A percentile compares a stretch with the other conserved stretches of the same genome.
Conservation (phyloP, 2,329 filamentous ascomycete species). For the Colletotrichum orchidophilum region DNA sequence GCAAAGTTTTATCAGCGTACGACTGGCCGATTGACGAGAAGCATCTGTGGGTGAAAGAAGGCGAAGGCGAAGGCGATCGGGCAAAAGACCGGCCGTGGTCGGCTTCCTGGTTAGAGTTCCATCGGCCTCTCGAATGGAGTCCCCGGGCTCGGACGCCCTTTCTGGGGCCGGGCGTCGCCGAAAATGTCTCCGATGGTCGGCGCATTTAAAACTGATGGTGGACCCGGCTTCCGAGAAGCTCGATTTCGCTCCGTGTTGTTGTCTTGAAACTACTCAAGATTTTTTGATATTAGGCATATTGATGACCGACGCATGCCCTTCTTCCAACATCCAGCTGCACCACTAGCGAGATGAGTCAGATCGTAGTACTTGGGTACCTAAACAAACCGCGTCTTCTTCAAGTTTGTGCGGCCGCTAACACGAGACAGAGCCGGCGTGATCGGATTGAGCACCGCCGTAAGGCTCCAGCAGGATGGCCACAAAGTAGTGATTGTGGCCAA, state of each 20-base stretch:
- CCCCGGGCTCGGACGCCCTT: background rate
- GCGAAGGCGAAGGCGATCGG: background rate
- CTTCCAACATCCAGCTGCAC: background rate
- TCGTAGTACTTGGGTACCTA: conserved; percentile 31
- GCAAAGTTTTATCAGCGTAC: background rate
- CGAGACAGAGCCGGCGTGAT: conserved; percentile 60
- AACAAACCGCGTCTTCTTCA: too few relatives aligned
- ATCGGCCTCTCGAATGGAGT: background rate
- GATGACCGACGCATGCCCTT: background rate
- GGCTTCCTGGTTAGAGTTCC: background rate
- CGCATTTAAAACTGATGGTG: background rate
- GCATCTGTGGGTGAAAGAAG: background rate
- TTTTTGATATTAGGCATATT: background rate
- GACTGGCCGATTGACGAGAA: background rate
- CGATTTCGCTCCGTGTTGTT: background rate
- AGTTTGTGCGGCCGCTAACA: background rate
- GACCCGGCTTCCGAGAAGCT: background rate
- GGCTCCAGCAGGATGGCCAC: conserved; percentile 52
- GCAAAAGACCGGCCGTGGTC: conserved; percentile 4
- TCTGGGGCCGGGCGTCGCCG: conserved; percentile 1
- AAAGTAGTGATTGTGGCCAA: conserved; percentile 54
- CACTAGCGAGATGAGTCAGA: conserved; percentile 6
- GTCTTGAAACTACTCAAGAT: background rate
- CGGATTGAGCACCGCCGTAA: conserved; percentile 59
- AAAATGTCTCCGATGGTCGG: conserved; percentile 19